phyloP scores from a whole-genome alignment of 2,329 filamentous ascomycete species.

The Pseudonectria foliicola region DNA sequence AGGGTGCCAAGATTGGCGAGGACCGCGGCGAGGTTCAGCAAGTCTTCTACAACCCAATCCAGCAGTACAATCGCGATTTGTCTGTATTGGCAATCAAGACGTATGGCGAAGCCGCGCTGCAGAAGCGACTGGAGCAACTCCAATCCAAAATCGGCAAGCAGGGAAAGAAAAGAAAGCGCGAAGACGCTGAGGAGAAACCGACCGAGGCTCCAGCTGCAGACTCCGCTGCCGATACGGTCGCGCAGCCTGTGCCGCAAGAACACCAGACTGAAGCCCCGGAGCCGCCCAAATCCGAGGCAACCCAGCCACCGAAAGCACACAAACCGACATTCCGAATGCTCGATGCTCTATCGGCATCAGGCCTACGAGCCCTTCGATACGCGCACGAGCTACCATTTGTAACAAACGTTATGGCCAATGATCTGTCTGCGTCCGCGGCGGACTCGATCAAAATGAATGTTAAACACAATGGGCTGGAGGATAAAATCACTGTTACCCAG shows the following conservation, averaged over 20 bases:
- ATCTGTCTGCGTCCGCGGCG: slow-evolving; percentile 71
- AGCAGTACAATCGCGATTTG: slow-evolving; percentile 96
- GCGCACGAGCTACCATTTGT: slow-evolving; percentile 82
- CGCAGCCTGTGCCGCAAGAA: background rate
- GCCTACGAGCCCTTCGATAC: slow-evolving; percentile 84
- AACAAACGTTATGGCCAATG: slow-evolving; percentile 81
- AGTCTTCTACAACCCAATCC: slow-evolving; percentile 98
- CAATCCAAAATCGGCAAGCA: slow-evolving; percentile 35
- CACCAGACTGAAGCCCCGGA: slow-evolving; percentile 9
- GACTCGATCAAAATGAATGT: slow-evolving; percentile 80
- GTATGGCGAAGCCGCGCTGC: slow-evolving; percentile 63
- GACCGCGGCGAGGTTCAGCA: slow-evolving; percentile 59
- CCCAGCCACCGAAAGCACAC: slow-evolving; percentile 21
- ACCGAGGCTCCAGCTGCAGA: slow-evolving; percentile 4
- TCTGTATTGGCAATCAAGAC: slow-evolving; percentile 88
- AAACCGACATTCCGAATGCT: slow-evolving; percentile 67
- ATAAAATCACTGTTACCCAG: slow-evolving; percentile 64
- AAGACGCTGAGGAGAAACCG: slow-evolving; percentile 23
- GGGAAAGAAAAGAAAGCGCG: slow-evolving; percentile 42
- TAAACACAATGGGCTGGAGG: slow-evolving; percentile 67
- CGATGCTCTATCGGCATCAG: slow-evolving; percentile 90
- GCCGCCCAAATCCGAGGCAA: slow-evolving; percentile 9
- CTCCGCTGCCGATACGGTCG: background rate
- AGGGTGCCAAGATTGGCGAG: slow-evolving; percentile 35
- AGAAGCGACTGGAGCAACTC: slow-evolving; percentile 35